These are phyloP conservation scores for Mariannaea sp. DNA, from an alignment of 2,329 filamentous ascomycete genomes.

Conservation along the genomic window DNA sequence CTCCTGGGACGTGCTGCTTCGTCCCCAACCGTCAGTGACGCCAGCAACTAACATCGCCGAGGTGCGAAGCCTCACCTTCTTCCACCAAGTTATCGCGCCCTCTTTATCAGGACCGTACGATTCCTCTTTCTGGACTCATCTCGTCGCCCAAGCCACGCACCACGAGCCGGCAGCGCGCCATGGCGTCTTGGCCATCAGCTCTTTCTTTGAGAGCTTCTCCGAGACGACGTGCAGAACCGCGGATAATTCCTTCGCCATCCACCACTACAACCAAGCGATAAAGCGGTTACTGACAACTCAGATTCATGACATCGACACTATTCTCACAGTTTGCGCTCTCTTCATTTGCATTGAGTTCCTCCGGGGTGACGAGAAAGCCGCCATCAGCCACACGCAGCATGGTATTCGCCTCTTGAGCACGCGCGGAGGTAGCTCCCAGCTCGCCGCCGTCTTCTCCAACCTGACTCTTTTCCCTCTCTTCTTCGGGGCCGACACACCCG, in stretches of 20 bases:
- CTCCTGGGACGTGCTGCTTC: constrained; percentile 45
- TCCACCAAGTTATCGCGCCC: constrained; percentile 45
- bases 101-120: constrained; percentile 44
- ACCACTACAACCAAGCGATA: constrained; percentile 50
- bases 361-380: constrained; percentile 43
- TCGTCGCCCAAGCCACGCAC: constrained; percentile 45
- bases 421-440: constrained; percentile 31
- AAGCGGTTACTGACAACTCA: constrained; percentile 37
- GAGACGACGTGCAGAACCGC: constrained; percentile 8
- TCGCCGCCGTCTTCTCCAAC: constrained; percentile 46
- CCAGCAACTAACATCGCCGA: constrained; percentile 34
- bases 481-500: constrained; percentile 34
- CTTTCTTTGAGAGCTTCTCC: constrained; percentile 44
- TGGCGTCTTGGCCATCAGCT: constrained; percentile 47
- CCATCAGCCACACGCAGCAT: constrained; percentile 46
- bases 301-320: constrained; percentile 37
- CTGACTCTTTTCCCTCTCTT: constrained; percentile 48
- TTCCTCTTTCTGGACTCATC: constrained; percentile 48
- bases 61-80: constrained; percentile 45
- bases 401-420: constrained; percentile 45
- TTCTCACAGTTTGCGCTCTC: constrained; percentile 48
- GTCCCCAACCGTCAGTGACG: constrained; percentile 27
- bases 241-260: constrained; percentile 42
- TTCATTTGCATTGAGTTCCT: constrained; percentile 52
- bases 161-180: constrained; percentile 46